These are phyloP conservation scores for Neoboletus magnificus DNA, from an alignment of 768 basidiomycete genomes.

Conservation along the genomic window DNA sequence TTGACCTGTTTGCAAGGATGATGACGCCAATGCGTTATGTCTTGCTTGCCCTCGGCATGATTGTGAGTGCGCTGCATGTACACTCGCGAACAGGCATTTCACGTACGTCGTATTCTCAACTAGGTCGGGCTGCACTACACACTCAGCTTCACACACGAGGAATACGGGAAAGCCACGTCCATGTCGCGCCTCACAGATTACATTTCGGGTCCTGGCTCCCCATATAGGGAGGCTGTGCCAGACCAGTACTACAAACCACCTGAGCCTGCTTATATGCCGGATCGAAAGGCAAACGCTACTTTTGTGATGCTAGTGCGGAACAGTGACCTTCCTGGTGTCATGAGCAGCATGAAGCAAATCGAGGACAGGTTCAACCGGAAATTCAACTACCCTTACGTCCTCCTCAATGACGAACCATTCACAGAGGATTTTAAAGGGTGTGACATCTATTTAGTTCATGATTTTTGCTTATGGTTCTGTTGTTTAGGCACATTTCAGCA, in stretches of 20 bases:
- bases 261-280: constrained; percentile 36
- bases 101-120: constrained; percentile 3
- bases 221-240: constrained; percentile 57
- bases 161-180: constrained; percentile 41
- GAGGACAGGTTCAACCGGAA: constrained; percentile 86
- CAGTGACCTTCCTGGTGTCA: constrained; percentile 53
- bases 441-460: constrained; percentile 11
- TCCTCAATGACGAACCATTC: constrained; percentile 85
- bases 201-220: constrained; percentile 33
- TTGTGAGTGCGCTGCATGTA: constrained; percentile 37
- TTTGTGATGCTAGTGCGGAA: constrained; percentile 81
- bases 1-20: constrained; percentile 33
- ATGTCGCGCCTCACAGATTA: constrained; percentile 31
- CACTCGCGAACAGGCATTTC: constrained; percentile 1
- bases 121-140: constrained; percentile 42
- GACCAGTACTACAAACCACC: constrained; percentile 52
- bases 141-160: constrained; percentile 41
- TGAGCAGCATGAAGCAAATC: constrained; percentile 66
- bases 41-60: constrained; percentile 41
- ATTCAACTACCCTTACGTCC: constrained; percentile 82
- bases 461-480: constrained; percentile 4
- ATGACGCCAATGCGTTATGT: constrained; percentile 63
- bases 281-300: constrained; percentile 75
- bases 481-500: constrained; percentile 30
- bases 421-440: constrained; percentile 69